Percentiles rank a stretch among this genome's conserved stretches.
These are phyloP conservation scores for Aspergillus pseudoviridinutans DNA, from an alignment of 2,329 filamentous ascomycete species.

Conservation along the genomic window DNA sequence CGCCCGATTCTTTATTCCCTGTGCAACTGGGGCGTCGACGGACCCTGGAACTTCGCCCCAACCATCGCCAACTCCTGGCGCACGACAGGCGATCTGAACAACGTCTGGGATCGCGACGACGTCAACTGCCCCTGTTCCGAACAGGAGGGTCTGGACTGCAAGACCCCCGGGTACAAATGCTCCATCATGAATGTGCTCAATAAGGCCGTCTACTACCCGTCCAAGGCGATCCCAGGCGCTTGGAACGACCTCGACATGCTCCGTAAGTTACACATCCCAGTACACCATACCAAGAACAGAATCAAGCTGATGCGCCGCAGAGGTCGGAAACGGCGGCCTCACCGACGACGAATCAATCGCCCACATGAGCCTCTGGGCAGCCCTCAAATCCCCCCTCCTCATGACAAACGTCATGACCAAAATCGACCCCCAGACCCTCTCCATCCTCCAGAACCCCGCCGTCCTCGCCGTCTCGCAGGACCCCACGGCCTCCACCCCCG, in stretches of 20 bases:
- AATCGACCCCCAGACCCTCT: slow-evolving; percentile 40
- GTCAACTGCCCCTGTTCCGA: slow-evolving; percentile 39
- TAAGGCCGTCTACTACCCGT: slow-evolving; percentile 42
- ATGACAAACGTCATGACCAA: slow-evolving; percentile 45
- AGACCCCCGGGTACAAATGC: slow-evolving; percentile 46
- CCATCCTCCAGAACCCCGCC: slow-evolving; percentile 25
- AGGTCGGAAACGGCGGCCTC: slow-evolving; percentile 45
- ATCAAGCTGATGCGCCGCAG: slow-evolving; percentile 11
- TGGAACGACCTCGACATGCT: slow-evolving; percentile 49
- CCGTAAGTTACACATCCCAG: background rate
- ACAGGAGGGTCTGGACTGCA: slow-evolving; percentile 40
- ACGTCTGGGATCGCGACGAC: slow-evolving; percentile 44
- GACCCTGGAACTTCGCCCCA: slow-evolving; percentile 46
- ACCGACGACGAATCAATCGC: slow-evolving; percentile 36
- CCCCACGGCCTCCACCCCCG: slow-evolving; percentile 24
- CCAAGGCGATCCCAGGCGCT: slow-evolving; percentile 41
- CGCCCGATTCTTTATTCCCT: slow-evolving; percentile 45
- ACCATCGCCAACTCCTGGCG: slow-evolving; percentile 47
- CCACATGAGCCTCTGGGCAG: slow-evolving; percentile 49
- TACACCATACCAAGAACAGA: too few species aligned
- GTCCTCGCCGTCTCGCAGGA: background rate
- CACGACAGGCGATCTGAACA: slow-evolving; percentile 46
- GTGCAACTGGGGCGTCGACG: slow-evolving; percentile 52
- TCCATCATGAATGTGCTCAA: slow-evolving; percentile 49
- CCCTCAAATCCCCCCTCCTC: slow-evolving; percentile 46